Evolutionary conservation across 2,329 filamentous ascomycete genomes (phyloP).

Genomic region (Penicillium janthinellum): DNA sequence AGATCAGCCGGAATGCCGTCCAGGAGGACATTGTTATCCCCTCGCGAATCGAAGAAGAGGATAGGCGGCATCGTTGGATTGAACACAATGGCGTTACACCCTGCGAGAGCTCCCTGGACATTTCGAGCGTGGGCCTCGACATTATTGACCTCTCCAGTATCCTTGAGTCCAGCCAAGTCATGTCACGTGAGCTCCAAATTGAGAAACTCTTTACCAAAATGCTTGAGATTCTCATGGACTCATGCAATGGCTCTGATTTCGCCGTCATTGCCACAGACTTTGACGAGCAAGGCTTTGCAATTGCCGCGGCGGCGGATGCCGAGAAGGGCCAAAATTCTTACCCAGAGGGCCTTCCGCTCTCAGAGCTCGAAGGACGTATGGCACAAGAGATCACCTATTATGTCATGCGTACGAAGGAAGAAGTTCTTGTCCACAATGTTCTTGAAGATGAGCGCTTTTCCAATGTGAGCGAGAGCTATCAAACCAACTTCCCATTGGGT

Average conservation of each 20-base stretch:
- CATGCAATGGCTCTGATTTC: slow-evolving; percentile 61
- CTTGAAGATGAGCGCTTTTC: slow-evolving; percentile 67
- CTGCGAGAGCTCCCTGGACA: slow-evolving; percentile 44
- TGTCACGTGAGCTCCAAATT: slow-evolving; percentile 66
- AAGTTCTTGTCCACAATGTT: slow-evolving; percentile 65
- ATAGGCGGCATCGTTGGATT: slow-evolving; percentile 46
- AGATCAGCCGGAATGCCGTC: slow-evolving; percentile 38
- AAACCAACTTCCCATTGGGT: slow-evolving; percentile 57
- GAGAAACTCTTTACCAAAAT: slow-evolving; percentile 65
- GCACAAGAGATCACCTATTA: slow-evolving; percentile 65
- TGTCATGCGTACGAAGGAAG: slow-evolving; percentile 63
- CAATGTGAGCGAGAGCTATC: slow-evolving; percentile 60
- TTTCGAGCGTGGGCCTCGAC: slow-evolving; percentile 49
- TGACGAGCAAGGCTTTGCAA: slow-evolving; percentile 60
- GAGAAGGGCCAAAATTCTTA: slow-evolving; percentile 58
- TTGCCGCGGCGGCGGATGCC: slow-evolving; percentile 62
- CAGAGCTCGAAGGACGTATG: slow-evolving; percentile 60
- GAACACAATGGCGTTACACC: slow-evolving; percentile 44
- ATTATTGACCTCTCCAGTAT: slow-evolving; percentile 67
- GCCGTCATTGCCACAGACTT: slow-evolving; percentile 64
- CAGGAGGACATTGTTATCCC: slow-evolving; percentile 34
- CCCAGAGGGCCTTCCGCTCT: slow-evolving; percentile 57
- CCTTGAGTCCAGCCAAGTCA: slow-evolving; percentile 64
- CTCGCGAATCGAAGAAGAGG: slow-evolving; percentile 41
- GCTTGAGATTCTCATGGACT: slow-evolving; percentile 65